A percentile compares a stretch with the other conserved stretches of the same genome.
Conservation (phyloP, 805 yeast genomes). For the Candida easanensis region DNA sequence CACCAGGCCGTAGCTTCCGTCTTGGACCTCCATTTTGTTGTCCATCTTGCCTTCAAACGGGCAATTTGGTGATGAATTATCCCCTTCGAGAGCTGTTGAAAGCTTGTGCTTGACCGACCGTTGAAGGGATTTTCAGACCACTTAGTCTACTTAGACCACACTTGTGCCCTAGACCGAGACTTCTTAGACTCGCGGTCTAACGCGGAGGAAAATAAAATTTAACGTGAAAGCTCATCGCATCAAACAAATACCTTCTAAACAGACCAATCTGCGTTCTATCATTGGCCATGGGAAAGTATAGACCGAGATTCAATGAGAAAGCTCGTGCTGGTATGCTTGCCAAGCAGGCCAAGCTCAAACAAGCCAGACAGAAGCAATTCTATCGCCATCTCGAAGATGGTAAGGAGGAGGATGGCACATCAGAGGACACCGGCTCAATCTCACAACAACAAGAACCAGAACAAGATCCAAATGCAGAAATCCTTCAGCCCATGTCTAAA, state of each 20-base stretch:
- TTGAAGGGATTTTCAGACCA: background rate
- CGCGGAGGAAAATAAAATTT: background rate
- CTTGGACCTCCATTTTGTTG: slow-evolving; percentile 29
- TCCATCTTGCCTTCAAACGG: too few species aligned
- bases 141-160: background rate
- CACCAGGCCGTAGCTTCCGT: slow-evolving; percentile 58
- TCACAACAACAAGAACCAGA: slow-evolving; percentile 17
- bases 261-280: too few species aligned
- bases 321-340: slow-evolving; percentile 84
- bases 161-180: too few species aligned
- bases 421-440: slow-evolving; percentile 9
- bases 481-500: slow-evolving; percentile 57
- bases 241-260: background rate
- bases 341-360: slow-evolving; percentile 66
- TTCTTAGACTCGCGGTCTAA: background rate
- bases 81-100: too few species aligned
- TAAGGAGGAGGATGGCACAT: slow-evolving; percentile 4
- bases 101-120: too few species aligned
- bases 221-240: background rate
- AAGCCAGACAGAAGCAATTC: slow-evolving; percentile 69
- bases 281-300: slow-evolving; percentile 69
- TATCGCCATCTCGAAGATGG: slow-evolving; percentile 45
- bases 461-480: slow-evolving; percentile 56
- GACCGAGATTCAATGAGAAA: slow-evolving; percentile 78
- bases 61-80: too few species aligned